Base-by-base conservation (phyloP, 2,329 filamentous ascomycete species). In the Tricladium varicosporioides region DNA sequence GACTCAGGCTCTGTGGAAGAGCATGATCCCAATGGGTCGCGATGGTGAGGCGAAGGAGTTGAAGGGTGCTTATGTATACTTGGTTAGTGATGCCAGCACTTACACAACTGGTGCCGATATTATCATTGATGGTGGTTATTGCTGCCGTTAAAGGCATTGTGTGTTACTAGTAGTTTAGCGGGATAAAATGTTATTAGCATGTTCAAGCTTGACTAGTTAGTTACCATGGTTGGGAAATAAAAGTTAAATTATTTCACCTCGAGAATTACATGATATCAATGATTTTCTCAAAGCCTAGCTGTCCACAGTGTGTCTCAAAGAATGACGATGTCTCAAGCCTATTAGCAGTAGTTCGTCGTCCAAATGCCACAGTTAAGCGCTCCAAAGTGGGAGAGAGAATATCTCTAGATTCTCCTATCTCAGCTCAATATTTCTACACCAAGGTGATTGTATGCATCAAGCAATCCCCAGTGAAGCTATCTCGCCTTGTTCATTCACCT, bases 401-500 rank as follows among this genome's bases (percentile, higher is more conserved):
- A 31, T 43, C 50, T 19, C 40, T n/a, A 53, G 43, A 32, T 52
- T 52, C 32, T 47, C 44, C 9, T 40, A 27, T 27, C 22, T 27
- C 7, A 27, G 22, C 36, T 46, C 43, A 46, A 22, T 22, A 49
- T 13, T 36, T 40, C 19, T 48, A 32, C 22, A 31, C 32, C 47
- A n/a, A 32, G 14, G 22, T 49, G 14, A 5, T 32, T 15, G n/a
- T 15, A 31, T 22, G 22, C 11, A 45, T 65, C 58, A 94, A 66
- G 84, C 83, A 67, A 97, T 82, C 44, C 86, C 87, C 68, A 97
- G 83, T 61, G 90, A 85, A 10, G 88, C 78, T 64, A 97, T 87
- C 75, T 93, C 90, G 5, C 93, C 93, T 76, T 88, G 91, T 74
- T 97, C 91, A 58, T 88, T 87, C 70, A 84, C 87, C 59, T 79